Conservation (phyloP, 306 rosid species). For the Begonia peltatifolia region DNA sequence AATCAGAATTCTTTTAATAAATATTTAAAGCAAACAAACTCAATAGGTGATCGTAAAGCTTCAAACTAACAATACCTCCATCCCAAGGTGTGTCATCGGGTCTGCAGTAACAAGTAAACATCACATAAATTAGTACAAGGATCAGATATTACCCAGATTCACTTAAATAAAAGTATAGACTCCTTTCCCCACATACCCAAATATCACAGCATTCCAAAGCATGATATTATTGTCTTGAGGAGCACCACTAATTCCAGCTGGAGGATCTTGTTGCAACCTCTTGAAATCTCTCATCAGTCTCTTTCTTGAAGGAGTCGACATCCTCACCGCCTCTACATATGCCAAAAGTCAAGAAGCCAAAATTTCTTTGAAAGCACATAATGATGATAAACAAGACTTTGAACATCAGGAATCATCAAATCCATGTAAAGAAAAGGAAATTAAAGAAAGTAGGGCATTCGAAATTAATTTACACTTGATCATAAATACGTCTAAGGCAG, state of each 20-base stretch:
- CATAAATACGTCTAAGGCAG: no score
- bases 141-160: no score
- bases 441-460: no score
- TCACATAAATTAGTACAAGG: not conserved
- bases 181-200: conserved; percentile 48
- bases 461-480: no score
- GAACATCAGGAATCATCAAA: no score
- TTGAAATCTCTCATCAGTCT: conserved; percentile 91
- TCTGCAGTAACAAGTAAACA: conserved; percentile 29
- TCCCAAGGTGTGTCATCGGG: conserved; percentile 97
- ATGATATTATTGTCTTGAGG: conserved; percentile 89
- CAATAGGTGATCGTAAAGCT: no score
- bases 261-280: conserved; percentile 90
- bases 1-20: no score
- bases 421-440: no score
- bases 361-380: not conserved
- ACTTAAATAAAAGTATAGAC: not conserved
- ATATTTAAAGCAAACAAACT: no score
- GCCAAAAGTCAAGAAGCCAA: conserved; percentile 7
- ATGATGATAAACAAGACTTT: not conserved
- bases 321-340: conserved; percentile 46
- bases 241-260: conserved; percentile 93
- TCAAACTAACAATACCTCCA: conserved; percentile 41
- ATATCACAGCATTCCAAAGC: conserved; percentile 98
- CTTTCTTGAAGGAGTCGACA: conserved; percentile 90